phyloP scores from a whole-genome alignment of 805 yeast genomes.

The Suhomyces kilbournensis region DNA sequence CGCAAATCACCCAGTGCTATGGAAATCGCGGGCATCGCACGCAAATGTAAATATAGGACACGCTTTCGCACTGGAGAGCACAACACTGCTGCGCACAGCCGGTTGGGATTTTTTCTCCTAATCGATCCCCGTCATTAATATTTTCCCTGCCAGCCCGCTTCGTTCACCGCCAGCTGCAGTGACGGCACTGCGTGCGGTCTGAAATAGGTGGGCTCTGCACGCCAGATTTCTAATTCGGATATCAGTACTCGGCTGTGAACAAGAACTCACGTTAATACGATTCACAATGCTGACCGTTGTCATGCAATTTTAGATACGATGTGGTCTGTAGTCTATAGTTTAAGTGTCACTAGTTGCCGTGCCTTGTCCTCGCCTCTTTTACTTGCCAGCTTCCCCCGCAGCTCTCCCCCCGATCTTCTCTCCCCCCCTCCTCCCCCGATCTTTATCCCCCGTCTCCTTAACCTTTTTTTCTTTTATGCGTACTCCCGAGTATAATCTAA shows the following conservation, averaged over 20 bases:
- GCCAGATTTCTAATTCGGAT: neutral
- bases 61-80: neutral
- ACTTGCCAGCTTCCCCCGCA: neutral
- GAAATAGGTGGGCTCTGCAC: neutral
- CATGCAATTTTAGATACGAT: neutral
- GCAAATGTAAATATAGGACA: neutral
- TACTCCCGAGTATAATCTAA: neutral
- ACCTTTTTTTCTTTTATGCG: neutral
- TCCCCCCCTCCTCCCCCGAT: neutral
- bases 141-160: neutral
- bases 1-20: neutral
- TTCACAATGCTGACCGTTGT: neutral
- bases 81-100: neutral
- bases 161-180: neutral
- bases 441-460: neutral
- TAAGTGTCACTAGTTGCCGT: neutral
- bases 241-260: neutral
- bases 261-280: neutral
- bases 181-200: neutral
- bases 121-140: neutral
- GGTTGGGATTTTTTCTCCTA: neutral
- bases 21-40: neutral
- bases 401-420: neutral
- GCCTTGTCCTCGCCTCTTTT: neutral
- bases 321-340: neutral